These are phyloP conservation scores for Pseudopithomyces maydicus DNA, from an alignment of 2,329 filamentous ascomycete species.

Conservation along the genomic window DNA sequence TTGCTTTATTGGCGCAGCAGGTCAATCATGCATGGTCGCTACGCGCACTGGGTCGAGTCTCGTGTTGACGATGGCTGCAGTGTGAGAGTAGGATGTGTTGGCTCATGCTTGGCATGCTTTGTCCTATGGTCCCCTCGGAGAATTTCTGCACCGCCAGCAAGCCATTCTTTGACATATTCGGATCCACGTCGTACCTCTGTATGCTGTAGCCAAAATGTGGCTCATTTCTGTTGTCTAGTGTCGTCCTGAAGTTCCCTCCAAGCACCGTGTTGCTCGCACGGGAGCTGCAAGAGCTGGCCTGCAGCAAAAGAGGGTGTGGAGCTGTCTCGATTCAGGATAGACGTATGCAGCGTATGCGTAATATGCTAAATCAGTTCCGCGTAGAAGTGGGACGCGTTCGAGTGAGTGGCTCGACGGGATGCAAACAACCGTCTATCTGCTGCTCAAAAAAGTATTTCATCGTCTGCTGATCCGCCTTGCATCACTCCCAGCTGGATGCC, in stretches of 20 bases:
- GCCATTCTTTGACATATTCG: slow-evolving; percentile 17
- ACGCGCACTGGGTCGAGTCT: slow-evolving; percentile 36
- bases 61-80: slow-evolving; percentile 40
- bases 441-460: slow-evolving; percentile 33
- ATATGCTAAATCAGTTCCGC: slow-evolving; percentile 12
- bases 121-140: slow-evolving; percentile 32
- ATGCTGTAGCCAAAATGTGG: background rate
- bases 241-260: background rate
- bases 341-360: slow-evolving; percentile 18
- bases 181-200: slow-evolving; percentile 13
- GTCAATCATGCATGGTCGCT: slow-evolving; percentile 43
- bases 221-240: background rate
- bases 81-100: slow-evolving; percentile 41
- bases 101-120: slow-evolving; percentile 29
- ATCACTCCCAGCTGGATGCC: slow-evolving; percentile 21
- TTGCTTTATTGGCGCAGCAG: slow-evolving; percentile 41
- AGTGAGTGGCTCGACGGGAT: background rate
- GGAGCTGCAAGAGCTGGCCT: slow-evolving; percentile 4
- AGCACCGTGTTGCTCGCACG: background rate
- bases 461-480: slow-evolving; percentile 21
- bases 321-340: slow-evolving; percentile 11
- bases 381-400: background rate
- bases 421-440: slow-evolving; percentile 8
- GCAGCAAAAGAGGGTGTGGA: slow-evolving; percentile 16
- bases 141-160: slow-evolving; percentile 24